Evolutionary conservation across 2,329 filamentous ascomycete species (phyloP).

Genomic region (Parastagonospora avenae): DNA sequence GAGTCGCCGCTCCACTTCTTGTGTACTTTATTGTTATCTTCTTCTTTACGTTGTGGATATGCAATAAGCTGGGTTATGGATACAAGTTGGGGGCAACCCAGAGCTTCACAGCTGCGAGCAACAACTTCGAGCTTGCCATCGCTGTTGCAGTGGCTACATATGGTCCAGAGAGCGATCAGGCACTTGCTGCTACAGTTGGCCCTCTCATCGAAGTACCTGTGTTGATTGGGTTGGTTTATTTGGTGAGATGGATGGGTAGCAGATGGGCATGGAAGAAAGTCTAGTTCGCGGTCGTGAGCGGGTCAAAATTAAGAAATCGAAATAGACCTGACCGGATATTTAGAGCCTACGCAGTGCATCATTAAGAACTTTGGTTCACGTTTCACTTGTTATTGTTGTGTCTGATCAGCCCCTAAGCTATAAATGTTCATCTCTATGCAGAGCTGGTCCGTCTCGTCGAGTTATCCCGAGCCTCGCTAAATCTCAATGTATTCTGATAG

Average conservation of each 20-base stretch:
- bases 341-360: too few species aligned
- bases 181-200: conserved; percentile 76
- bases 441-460: too few species aligned
- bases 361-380: too few species aligned
- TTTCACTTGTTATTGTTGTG: too few species aligned
- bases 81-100: conserved; percentile 72
- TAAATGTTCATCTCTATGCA: too few species aligned
- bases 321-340: too few species aligned
- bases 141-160: conserved; percentile 79
- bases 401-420: too few species aligned
- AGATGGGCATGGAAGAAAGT: conserved; percentile 60
- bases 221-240: conserved; percentile 74
- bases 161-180: conserved; percentile 75
- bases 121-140: conserved; percentile 87
- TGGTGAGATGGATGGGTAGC: conserved; percentile 62
- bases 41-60: conserved; percentile 64
- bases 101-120: conserved; percentile 83
- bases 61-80: conserved; percentile 66
- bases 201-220: conserved; percentile 83
- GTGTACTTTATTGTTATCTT: conserved; percentile 79
- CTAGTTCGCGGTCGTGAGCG: too few species aligned
- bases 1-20: conserved; percentile 76
- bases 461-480: too few species aligned
- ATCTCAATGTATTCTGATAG: too few species aligned
- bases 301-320: too few species aligned